phyloP scores from a whole-genome alignment of 257 asterid genomes.

The Nicotiana knightiana region DNA sequence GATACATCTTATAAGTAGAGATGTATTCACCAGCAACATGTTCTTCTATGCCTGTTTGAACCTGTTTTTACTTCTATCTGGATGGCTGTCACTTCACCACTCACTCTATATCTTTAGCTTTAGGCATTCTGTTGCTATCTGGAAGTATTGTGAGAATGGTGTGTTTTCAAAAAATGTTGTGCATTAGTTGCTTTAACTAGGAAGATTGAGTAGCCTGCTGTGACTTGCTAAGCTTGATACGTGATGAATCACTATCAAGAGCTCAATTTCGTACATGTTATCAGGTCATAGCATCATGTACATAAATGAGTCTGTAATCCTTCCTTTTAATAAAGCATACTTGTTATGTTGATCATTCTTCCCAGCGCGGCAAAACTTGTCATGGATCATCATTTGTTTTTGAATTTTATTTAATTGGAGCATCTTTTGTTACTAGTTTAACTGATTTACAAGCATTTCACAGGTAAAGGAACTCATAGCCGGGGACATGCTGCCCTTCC shows the following conservation, averaged over 20 bases:
- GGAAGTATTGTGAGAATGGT: not conserved
- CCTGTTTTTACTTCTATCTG: not conserved
- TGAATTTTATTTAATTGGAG: not conserved
- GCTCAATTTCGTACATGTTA: not conserved
- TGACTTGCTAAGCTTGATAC: conserved; percentile 3
- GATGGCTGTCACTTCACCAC: not conserved
- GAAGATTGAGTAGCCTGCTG: conserved; percentile 1
- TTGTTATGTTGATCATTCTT: not conserved
- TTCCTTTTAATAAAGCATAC: not conserved
- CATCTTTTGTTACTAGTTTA: not conserved
- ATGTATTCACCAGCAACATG: not conserved
- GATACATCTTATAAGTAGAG: not conserved
- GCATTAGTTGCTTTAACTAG: not conserved
- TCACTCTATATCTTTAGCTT: not conserved
- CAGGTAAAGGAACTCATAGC: conserved; percentile 90
- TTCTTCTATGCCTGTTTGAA: not conserved
- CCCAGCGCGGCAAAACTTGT: not conserved
- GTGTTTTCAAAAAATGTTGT: not conserved
- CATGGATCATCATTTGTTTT: not conserved
- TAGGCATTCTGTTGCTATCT: not conserved
- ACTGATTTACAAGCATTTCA: not conserved
- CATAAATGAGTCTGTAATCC: not conserved
- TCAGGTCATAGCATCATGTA: not conserved
- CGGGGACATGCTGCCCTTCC: conserved; percentile 80
- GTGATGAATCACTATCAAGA: not conserved